Base-by-base conservation (phyloP, 2,329 filamentous ascomycete genomes). In the Thermothelomyces thermophilus region DNA sequence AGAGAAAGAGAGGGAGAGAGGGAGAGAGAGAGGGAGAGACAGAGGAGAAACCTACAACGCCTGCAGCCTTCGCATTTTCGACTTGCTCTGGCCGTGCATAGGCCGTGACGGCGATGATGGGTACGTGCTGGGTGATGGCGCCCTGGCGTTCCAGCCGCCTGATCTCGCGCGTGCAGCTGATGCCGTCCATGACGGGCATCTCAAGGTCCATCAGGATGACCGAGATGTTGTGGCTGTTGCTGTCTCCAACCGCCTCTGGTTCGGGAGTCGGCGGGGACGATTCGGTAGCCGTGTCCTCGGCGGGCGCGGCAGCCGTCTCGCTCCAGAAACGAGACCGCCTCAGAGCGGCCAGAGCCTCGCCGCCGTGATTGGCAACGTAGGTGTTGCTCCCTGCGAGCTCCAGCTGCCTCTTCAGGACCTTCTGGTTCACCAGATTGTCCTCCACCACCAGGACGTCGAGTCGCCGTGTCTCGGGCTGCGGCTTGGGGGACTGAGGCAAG, bases 151-250 rank as follows among this genome's bases (percentile, higher is more conserved):
- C 84, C 16, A 87, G 70, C 52, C 84, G 76, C 16, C 87, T 76
- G 46, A 91, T 89, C 52, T 72, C 77, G 36, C 76, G 73, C 11
- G 86, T 82, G 55, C 86, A 88, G 2, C 84, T 84, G 65, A 87
- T 79, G 31, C 87, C 87, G 60, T 90, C 85, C 86, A 90, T 90
- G 37, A 89, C 76, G 1, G 86, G 66, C 86, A 90, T 90, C 61
- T 90, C 86, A 41, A 89, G 73, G 62, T 90, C 87, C 86, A 90
- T 89, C 5, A 90, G 66, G 11, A 90, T 82, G 40, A 89, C 73
- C 8, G 80, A 80, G 20, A 87, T 74, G 41, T 81, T 74, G 8
- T 61, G 53, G 35, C 31, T 35, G 6, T 24, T 26, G 24, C 24
- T 24, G 9, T 28, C 28, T 2, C 8, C 11, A 8, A 10, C 6